Percentiles rank a stretch among this genome's conserved stretches.
Conservation (phyloP, 2,329 filamentous ascomycete species). For the Knufia fluminis region DNA sequence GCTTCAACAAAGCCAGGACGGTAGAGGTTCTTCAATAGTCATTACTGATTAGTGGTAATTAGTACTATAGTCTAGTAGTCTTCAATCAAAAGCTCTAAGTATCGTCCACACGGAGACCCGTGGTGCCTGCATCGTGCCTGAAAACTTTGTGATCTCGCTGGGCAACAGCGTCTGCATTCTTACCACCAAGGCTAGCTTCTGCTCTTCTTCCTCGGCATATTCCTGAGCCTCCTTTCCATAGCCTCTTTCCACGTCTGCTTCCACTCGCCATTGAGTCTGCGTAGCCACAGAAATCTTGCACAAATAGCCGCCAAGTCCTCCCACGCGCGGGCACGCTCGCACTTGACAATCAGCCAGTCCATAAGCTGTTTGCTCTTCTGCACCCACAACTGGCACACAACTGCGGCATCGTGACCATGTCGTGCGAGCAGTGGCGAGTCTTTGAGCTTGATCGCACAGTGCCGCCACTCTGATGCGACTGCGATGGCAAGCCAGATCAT, state of each 20-base stretch:
- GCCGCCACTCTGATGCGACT: slow-evolving; percentile 3
- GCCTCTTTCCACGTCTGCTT: slow-evolving; percentile 4
- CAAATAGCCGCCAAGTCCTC: background rate
- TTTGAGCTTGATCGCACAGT: background rate
- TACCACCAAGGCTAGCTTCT: background rate
- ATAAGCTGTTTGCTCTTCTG: slow-evolving; percentile 5
- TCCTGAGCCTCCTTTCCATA: slow-evolving; percentile 2
- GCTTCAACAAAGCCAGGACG: too few relatives aligned
- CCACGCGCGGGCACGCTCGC: background rate
- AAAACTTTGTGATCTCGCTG: too few relatives aligned
- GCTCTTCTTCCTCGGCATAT: slow-evolving; percentile 7
- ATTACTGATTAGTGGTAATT: too few relatives aligned
- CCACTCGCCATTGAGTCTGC: slow-evolving; percentile 1
- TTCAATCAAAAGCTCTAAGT: too few relatives aligned
- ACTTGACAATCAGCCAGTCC: slow-evolving; percentile 6
- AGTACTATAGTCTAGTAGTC: too few relatives aligned
- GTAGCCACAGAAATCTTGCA: background rate
- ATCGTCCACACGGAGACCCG: too few relatives aligned
- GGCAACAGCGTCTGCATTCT: too few relatives aligned
- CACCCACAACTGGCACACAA: slow-evolving; percentile 2
- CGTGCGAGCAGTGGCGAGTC: background rate
- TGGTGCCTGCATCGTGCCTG: too few relatives aligned
- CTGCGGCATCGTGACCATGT: background rate
- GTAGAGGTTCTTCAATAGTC: too few relatives aligned
- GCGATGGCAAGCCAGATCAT: slow-evolving; percentile 4